Base-by-base conservation (phyloP, 2,329 filamentous ascomycete species). In the Trematosphaeria pertusa region DNA sequence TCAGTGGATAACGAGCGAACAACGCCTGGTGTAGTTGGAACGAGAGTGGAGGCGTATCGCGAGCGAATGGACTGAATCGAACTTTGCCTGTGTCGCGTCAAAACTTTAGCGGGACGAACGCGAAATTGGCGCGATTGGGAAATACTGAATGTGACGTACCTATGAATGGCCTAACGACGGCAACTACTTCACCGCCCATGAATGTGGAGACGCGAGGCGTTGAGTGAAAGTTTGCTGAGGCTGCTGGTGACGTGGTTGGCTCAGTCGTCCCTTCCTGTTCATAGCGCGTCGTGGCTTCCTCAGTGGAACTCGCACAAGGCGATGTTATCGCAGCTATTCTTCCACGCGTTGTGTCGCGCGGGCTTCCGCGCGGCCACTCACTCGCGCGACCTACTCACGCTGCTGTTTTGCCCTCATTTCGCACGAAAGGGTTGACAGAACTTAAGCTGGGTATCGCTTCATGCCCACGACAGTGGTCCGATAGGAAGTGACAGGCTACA, bases 321-420 rank as follows among this genome's bases (percentile, higher is more conserved):
- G 19, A 19, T 19, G 19, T 18, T 4, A 14, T 12, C n/a, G n/a
- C n/a, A 43, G 9, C 21, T 21, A 35, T 33, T 24, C 36, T 40
- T 26, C 41, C 46, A 39, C 39, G 34, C 37, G 18, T 42, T 28
- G 24, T 24, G 33, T 21, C n/a, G 33, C 46, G 39, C 18, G 5
- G 30, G 21, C 21, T 37, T 21, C 26, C 40, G 17, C 36, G 19
- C 19, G 20, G 15, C 11, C 14, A 11, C n/a, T 14, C 10, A 15
- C 12, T 19, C 26, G 33, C 14, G 15, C 28, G 3, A 36, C 22
- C 7, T 15, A 32, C 12, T 7, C 42, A 34, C 20, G 14, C 41
- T 36, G 22, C 33, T 43, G 32, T 28, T 18, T n/a, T n/a, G n/a
- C n/a, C n/a, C n/a, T n/a, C n/a, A n/a, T n/a, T n/a, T n/a, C n/a